Evolutionary conservation across 1,284 basidiomycete species (phyloP).

Genomic region (Sphagnurus paluster): DNA sequence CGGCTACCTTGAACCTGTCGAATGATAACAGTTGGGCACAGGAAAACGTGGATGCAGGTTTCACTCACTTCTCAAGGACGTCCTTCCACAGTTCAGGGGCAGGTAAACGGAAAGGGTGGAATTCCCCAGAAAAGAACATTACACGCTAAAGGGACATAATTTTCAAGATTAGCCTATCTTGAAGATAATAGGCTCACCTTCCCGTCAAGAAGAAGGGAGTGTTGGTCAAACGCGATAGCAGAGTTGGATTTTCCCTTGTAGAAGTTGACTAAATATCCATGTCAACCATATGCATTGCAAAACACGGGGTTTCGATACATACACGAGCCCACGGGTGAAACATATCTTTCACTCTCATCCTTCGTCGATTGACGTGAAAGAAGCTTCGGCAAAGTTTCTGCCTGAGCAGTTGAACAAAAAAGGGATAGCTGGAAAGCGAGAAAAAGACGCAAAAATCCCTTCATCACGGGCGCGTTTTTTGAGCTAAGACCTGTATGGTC

Average conservation of each 20-base stretch:
- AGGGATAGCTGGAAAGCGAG: conserved; percentile 11
- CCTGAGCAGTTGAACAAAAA: conserved; percentile 1
- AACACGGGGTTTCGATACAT: too few species aligned
- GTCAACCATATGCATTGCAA: too few species aligned
- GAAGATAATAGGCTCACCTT: conserved; percentile 27
- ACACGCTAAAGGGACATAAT: conserved; percentile 25
- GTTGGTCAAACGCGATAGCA: conserved; percentile 42
- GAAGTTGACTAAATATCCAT: conserved; percentile 29
- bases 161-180: background rate
- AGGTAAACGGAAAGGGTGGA: conserved; percentile 50
- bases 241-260: conserved; percentile 38
- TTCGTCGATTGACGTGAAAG: conserved; percentile 21
- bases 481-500: background rate
- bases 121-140: conserved; percentile 43
- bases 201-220: conserved; percentile 43
- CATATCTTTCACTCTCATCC: conserved; percentile 31
- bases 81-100: conserved; percentile 49
- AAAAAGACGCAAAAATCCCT: conserved; percentile 10
- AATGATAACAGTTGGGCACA: background rate
- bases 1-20: conserved; percentile 3
- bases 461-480: conserved; percentile 10
- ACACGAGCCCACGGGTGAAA: conserved; percentile 32
- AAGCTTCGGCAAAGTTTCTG: conserved; percentile 2
- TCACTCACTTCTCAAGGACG: conserved; percentile 35
- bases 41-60: background rate